Base-by-base conservation (phyloP, 2,329 filamentous ascomycete genomes). In the Hypoxylon sp. region DNA sequence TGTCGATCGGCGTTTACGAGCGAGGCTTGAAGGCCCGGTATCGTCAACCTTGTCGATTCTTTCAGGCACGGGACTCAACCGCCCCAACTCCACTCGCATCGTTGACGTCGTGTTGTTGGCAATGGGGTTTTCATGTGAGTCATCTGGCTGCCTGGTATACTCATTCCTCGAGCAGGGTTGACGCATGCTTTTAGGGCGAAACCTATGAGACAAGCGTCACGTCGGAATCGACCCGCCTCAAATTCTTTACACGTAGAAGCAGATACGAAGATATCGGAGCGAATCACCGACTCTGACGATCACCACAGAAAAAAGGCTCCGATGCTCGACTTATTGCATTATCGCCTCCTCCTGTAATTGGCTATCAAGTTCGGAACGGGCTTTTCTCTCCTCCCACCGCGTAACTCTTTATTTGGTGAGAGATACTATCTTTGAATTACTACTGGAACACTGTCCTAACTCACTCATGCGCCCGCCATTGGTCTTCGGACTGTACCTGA, bases 81-180 rank as follows among this genome's bases (percentile, higher is more conserved):
- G 32, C 19, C 32, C 19, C n/a, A n/a, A n/a, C n/a, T n/a, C n/a
- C n/a, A n/a, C n/a, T n/a, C n/a, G n/a, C n/a, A n/a, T n/a, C n/a
- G n/a, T n/a, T 32, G 20, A 17, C n/a, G 43, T 15, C 37, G 36
- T 26, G 45, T 31, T 16, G 37, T 37, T 12, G 16, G 40, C 34
- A 30, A 51, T 21, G 12, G 21, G 27, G 23, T 25, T 38, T 29
- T 32, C 12, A 30, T 35, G 43, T 57, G 49, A 59, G 56, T 54
- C 53, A 59, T 49, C 41, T 59, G 21, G 46, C 19, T 51, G 42
- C 45, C 45, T 54, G 25, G 26, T 41, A 32, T 37, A 31, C 45
- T 53, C 29, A 38, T 51, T 37, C 26, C 21, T 53, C 25, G 7
- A 51, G 35, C 20, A 42, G 25, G 23, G 34, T 51, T 44, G 26